A percentile compares a stretch with the other conserved stretches of the same genome.
phyloP scores from a whole-genome alignment of 2,329 filamentous ascomycete species.

The Aureobasidium sp. region DNA sequence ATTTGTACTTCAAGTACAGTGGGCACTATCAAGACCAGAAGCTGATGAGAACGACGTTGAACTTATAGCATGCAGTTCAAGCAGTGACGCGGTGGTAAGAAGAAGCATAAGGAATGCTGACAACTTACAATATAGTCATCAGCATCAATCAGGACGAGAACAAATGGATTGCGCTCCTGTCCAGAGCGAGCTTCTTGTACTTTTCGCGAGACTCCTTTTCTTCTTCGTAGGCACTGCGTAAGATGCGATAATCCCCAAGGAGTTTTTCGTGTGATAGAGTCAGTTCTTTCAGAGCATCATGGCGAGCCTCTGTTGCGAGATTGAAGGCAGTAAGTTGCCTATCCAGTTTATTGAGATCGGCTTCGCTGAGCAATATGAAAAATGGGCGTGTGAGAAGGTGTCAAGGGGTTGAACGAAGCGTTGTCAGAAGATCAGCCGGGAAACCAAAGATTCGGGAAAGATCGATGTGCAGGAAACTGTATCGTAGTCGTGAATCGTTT shows the following conservation, averaged over 20 bases:
- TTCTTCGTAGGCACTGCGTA: conserved; percentile 54
- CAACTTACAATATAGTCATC: conserved; percentile 44
- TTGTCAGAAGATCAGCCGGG: not conserved
- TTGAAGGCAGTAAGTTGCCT: conserved; percentile 23
- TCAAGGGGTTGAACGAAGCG: not conserved
- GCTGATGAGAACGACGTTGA: no score
- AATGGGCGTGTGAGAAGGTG: not conserved
- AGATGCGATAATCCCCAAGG: conserved; percentile 47
- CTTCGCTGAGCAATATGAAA: conserved; percentile 17
- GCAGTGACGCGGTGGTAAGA: not conserved
- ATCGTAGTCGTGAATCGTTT: no score
- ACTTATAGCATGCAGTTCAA: no score
- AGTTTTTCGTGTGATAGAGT: conserved; percentile 39
- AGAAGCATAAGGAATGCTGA: not conserved
- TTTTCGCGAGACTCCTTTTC: conserved; percentile 47
- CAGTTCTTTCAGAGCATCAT: conserved; percentile 26
- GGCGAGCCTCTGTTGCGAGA: conserved; percentile 20
- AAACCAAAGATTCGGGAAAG: not conserved
- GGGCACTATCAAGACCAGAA: no score
- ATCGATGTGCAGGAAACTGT: not conserved
- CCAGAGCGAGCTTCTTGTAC: conserved; percentile 47
- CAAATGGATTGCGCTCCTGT: conserved; percentile 50
- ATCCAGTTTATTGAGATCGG: conserved; percentile 18
- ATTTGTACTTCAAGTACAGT: no score
- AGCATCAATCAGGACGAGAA: conserved; percentile 55